Base-by-base conservation (phyloP, 2,329 filamentous ascomycete genomes). In the Phaeosphaeria sp. region DNA sequence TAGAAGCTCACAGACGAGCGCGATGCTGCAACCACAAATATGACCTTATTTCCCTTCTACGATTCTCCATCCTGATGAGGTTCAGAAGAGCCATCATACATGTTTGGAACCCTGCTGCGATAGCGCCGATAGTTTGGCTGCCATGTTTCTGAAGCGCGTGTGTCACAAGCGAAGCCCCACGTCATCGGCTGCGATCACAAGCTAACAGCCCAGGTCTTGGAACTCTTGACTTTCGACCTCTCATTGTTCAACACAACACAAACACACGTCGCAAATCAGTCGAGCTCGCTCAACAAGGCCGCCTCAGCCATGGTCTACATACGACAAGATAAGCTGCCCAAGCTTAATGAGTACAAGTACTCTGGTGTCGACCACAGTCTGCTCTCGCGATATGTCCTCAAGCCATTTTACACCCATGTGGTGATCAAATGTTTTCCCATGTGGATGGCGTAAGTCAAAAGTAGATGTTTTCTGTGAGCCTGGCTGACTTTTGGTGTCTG, bases 401-500 rank as follows among this genome's bases (percentile, higher is more conserved):
- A 99, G 84, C 95, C 95, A 7, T 99, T 98, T 81, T 99, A 98
- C 84, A 96, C 89, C 73, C 89, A 96, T 80, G 85, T 95, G 66
- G 94, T 96, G 73, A 97, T 99, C 82, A 89, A 94, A 63, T 90
- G 89, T 80, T 98, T 99, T 77, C 95, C 95, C 45, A 91, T 96
- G 88, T 91, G 84, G 76, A 98, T 99, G 93, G 95, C 95, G 77
- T 87, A 74, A 82, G 85, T 85, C 18, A 50, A n/a, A 21, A 22
- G 39, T 3, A 18, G 27, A 22, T 24, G 36, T 24, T 33, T 9
- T 13, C n/a, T 45, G 15, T 30, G 21, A 55, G 7, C 18, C n/a
- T 46, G 33, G 54, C 72, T 76, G 61, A 76, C 54, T n/a, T n/a
- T 13, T 27, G 22, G 27, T 39, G 13, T 24, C 11, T 21, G 24